Percentiles rank a stretch among this genome's conserved stretches.
These are phyloP conservation scores for Naematelia aurantialba DNA, from an alignment of 768 basidiomycete species.

Conservation along the genomic window DNA sequence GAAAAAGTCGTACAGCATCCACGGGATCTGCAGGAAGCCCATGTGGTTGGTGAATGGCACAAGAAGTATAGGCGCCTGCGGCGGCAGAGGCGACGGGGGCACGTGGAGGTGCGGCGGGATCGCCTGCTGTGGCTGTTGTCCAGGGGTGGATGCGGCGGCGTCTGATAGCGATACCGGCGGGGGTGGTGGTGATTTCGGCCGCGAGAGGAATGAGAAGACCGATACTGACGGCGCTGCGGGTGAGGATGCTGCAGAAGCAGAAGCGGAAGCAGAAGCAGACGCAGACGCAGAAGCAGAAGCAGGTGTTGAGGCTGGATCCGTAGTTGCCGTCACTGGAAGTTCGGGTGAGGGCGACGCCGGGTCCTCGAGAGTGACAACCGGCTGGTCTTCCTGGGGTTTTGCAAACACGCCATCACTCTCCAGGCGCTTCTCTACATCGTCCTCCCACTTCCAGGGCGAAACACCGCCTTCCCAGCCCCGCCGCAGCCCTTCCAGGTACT, in stretches of 20 bases:
- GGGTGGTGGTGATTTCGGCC: slow-evolving; percentile 35
- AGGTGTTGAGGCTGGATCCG: no score
- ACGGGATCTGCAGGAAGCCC: slow-evolving; percentile 76
- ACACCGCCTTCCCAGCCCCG: slow-evolving; percentile 77
- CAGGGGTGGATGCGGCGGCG: slow-evolving; percentile 6
- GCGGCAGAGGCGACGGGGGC: slow-evolving; percentile 61
- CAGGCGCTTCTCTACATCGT: slow-evolving; percentile 58
- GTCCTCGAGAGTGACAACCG: no score
- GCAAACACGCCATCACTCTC: slow-evolving; percentile 75
- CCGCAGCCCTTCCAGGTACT: slow-evolving; percentile 82
- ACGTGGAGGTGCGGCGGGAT: slow-evolving; percentile 52
- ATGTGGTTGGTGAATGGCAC: slow-evolving; percentile 56
- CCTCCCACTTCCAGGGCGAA: slow-evolving; percentile 56
- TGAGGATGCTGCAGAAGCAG: not conserved
- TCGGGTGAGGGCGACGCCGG: no score
- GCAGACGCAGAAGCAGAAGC: not conserved
- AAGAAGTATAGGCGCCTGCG: slow-evolving; percentile 66
- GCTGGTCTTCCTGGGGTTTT: slow-evolving; percentile 31
- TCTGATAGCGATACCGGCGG: not conserved
- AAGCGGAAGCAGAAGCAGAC: not conserved
- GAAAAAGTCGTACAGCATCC: slow-evolving; percentile 88
- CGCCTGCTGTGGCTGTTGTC: slow-evolving; percentile 5
- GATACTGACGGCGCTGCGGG: slow-evolving; percentile 5
- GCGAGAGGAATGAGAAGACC: slow-evolving; percentile 45
- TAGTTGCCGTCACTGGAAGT: slow-evolving; percentile 46